Conservation (phyloP, 306 rosid species). For the Delonix regia region DNA sequence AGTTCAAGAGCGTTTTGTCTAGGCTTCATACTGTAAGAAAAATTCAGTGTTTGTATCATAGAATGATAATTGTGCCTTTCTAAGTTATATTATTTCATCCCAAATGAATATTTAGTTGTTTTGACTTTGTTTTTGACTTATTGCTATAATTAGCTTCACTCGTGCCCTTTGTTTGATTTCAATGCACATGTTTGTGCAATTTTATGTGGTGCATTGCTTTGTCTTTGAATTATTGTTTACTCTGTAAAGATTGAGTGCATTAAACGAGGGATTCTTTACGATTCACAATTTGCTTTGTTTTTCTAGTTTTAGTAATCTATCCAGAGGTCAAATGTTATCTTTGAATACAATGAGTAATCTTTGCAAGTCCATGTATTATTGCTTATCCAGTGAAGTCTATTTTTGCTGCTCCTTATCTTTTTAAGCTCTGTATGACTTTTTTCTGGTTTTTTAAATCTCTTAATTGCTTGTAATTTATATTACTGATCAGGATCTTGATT, state of each 20-base stretch:
- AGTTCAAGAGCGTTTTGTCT: constrained; percentile 43
- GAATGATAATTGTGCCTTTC: constrained; percentile 25
- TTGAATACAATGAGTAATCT: not conserved
- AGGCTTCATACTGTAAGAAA: constrained; percentile 50
- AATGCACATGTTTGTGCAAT: constrained; percentile 6
- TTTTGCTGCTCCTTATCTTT: not conserved
- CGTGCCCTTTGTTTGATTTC: constrained; percentile 28
- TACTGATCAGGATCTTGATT: constrained; percentile 5
- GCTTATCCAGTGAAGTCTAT: not conserved
- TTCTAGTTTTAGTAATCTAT: not conserved
- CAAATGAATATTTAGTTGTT: constrained; percentile 29
- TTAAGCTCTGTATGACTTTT: not conserved
- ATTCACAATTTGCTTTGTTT: constrained; percentile 13
- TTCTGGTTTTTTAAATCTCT: not conserved
- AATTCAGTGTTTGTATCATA: constrained; percentile 38
- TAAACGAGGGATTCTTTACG: constrained; percentile 21
- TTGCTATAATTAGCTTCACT: constrained; percentile 10
- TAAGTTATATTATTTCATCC: constrained; percentile 24
- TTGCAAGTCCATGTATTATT: not conserved
- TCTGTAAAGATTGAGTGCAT: constrained; percentile 34
- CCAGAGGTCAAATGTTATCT: not conserved
- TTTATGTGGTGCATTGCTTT: constrained; percentile 8
- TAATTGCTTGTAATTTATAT: not conserved
- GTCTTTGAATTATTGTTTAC: constrained; percentile 22
- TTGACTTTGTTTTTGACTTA: constrained; percentile 9